Evolutionary conservation across 1,284 basidiomycete species (phyloP), one percentile per base, ranked within the genome.

Genomic region (Coniferiporia sulphurascens): DNA sequence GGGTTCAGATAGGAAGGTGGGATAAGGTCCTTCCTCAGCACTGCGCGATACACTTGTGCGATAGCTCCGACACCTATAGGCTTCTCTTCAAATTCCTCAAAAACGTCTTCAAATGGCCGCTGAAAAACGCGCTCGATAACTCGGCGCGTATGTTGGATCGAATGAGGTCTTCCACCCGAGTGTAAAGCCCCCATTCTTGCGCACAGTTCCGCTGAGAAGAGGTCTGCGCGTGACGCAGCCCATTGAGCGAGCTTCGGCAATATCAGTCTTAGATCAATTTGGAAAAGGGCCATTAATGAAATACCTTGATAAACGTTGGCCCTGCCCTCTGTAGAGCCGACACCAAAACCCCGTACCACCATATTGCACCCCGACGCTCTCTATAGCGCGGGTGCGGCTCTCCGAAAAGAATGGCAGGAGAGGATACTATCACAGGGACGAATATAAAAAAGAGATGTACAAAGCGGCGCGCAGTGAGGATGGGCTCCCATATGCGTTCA

Each of bases 21-120:
- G 34, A 97, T 82, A 46, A 98, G 79, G 69, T 95, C 87, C 53
- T 86, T 81, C 63, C 88, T 89, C 55, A 98, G 82, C 5, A 81
- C 90, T 17, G 91, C 95, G 64, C 87, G 85, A 73, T 98, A 97
- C 3, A 94, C 91, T 74, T 99, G 96, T 3, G 95, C 97, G 58
- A 99, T 98, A 5, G 97, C 96, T 46, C 97, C 97, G n/a, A 91
- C 92, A 4, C 97, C 97, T 58, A 99, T 95, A 0, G 97, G 95
- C 34, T 74, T 79, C 61, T 87, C 80, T 49, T 91, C 86, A 68
- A 99, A 99, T 60, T 91, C 84, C 66, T 94, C 92, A 66, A 99
- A 99, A 21, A 98, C 91, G 43, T 98, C 83, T 13, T 89, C 80
- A 69, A 99, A 97, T 1, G 84, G 82, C 48, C 83, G 76, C 56